Evolutionary conservation across 2,329 filamentous ascomycete species (phyloP).

Genomic region (Fusarium solani-melongenae): DNA sequence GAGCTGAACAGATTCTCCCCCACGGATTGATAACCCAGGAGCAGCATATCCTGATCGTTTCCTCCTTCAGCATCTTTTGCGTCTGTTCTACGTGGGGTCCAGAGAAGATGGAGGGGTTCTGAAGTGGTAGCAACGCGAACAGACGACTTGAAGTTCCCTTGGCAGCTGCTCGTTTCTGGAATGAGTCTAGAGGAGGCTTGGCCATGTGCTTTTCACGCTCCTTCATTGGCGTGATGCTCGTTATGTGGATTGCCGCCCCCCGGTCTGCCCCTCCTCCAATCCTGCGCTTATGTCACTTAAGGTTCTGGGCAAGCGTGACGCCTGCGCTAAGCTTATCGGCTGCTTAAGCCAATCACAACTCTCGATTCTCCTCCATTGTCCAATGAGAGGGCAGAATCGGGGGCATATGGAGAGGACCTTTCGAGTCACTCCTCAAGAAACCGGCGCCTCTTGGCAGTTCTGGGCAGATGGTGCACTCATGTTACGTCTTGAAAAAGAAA

Average conservation of each 20-base stretch:
- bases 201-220: constrained; percentile 1
- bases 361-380: constrained; percentile 17
- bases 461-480: constrained; percentile 2
- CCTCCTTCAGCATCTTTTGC: not conserved
- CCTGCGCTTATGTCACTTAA: constrained; percentile 39
- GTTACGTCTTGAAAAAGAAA: constrained; percentile 7
- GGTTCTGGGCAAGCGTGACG: constrained; percentile 33
- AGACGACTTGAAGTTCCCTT: constrained; percentile 8
- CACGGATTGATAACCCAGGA: not conserved
- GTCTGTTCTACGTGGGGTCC: constrained; percentile 10
- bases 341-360: constrained; percentile 15
- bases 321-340: constrained; percentile 41
- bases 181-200: constrained; percentile 31
- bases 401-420: not conserved
- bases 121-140: not conserved
- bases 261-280: constrained; percentile 19
- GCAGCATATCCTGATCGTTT: constrained; percentile 8
- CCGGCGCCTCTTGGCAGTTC: constrained; percentile 19
- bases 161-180: constrained; percentile 23
- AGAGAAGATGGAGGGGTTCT: constrained; percentile 3
- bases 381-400: constrained; percentile 12
- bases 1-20: constrained; percentile 5
- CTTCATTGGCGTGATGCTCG: constrained; percentile 11
- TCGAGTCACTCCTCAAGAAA: not conserved
- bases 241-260: constrained; percentile 12